Percentiles rank a stretch among this genome's conserved stretches.
These are phyloP conservation scores for Blastocystis sp. DNA, from an alignment of 352 stramenopile genomes.

Conservation along the genomic window DNA sequence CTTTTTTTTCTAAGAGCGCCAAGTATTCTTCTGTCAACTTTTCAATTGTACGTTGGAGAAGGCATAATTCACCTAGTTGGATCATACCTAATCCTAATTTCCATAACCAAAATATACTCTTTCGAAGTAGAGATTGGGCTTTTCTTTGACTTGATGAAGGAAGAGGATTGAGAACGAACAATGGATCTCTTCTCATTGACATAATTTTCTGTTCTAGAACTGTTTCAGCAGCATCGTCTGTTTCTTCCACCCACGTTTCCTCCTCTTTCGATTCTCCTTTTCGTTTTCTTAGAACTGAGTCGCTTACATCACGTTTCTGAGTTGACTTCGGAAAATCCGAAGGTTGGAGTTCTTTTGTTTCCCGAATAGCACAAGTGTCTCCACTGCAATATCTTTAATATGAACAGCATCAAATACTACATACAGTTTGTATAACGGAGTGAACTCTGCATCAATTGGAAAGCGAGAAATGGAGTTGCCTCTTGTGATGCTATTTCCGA, in stretches of 20 bases:
- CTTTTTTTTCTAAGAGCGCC: background rate
- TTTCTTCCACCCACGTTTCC: constrained; percentile 12
- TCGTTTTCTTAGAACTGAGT: constrained; percentile 9
- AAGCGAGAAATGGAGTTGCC: background rate
- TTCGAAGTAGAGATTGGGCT: constrained; percentile 26
- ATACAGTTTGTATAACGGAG: background rate
- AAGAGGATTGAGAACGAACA: constrained; percentile 13
- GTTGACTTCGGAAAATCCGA: background rate
- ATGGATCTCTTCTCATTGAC: background rate
- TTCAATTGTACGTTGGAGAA: constrained; percentile 6
- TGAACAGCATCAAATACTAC: background rate
- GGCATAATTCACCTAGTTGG: background rate
- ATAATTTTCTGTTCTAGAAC: constrained; percentile 10
- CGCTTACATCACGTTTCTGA: background rate
- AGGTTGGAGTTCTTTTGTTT: background rate
- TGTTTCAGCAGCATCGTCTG: background rate
- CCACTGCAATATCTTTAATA: background rate
- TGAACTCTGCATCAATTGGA: background rate
- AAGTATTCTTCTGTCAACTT: background rate
- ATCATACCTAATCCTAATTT: constrained; percentile 33
- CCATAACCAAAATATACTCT: background rate
- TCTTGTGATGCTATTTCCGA: background rate
- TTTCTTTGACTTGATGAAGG: constrained; percentile 11
- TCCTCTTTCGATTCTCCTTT: background rate
- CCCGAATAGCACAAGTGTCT: background rate